Evolutionary conservation across 148 eudicot genomes (phyloP), one percentile per base, ranked within the genome.

Genomic region (Polygonum aviculare): DNA sequence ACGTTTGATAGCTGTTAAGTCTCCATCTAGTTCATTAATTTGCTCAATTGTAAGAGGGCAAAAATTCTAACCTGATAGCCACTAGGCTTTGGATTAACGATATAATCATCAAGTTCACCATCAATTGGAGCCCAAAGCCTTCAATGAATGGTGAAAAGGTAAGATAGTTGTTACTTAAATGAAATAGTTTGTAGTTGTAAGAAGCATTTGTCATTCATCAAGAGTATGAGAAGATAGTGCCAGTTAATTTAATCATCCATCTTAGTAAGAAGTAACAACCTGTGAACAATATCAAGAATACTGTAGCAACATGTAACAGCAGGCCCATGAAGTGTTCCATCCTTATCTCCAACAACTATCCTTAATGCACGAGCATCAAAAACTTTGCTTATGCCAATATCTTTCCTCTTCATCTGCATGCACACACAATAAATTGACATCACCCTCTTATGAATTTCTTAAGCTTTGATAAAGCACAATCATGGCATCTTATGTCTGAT

Each of bases 91-190:
- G 98, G 98, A 79, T 94, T 94, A 22, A 94, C 88, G 74, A 94
- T 94, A 81, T 94, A 94, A 79, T 94, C 98, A 83, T 94, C 98
- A 82, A 94, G 84, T 82, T 94, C 98, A 40, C 98, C 97, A 80
- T 90, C 91, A 78, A 94, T 85, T 11, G 98, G 98, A 67, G 90
- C 87, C 98, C 98, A 94, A 26, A 94, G 86, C 87, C 98, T 94
- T 84, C 84, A 80, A 21, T 72, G 49, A 22, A 85, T 31, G 77
- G 57, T 31, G 72, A 79, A 63, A 74, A n/a, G 59, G 31, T 73
- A 73, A 22, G 31, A 76, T 12, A 38, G 16, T 11, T 67, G 3
- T 38, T 36, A 38, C 44, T 36, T 67, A 38, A 21, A 36, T 67
- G 72, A 67, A 36, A 36, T 36, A 36, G 38, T 26, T 60, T 12